These are phyloP conservation scores for Endotrypanum monterogeii DNA, from an alignment of 208 protist genomes.

Conservation along the genomic window DNA sequence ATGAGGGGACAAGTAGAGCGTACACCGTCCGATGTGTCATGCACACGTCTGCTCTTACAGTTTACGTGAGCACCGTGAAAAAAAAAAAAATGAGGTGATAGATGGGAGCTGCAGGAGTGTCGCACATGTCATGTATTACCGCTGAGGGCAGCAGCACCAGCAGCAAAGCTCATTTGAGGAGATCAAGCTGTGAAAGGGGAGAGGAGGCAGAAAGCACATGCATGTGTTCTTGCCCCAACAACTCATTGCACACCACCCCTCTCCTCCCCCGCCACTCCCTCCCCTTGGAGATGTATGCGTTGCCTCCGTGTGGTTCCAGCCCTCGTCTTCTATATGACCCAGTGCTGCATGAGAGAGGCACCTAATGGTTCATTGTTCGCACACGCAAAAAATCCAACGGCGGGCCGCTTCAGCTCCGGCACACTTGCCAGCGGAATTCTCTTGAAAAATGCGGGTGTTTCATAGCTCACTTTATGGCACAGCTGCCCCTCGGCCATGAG, in stretches of 20 bases:
- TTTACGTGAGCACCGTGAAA: too few relatives aligned
- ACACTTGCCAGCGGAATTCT: conserved; percentile 72
- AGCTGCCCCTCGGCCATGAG: conserved; percentile 65
- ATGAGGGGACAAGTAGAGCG: too few relatives aligned
- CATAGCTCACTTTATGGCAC: conserved; percentile 53
- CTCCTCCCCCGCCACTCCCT: not conserved
- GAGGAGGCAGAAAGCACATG: too few relatives aligned
- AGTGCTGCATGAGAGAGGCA: conserved; percentile 80
- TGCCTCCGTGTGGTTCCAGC: not conserved
- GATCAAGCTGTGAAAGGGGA: too few relatives aligned
- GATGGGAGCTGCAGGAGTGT: too few relatives aligned
- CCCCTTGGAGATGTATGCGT: too few relatives aligned
- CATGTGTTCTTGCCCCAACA: not conserved
- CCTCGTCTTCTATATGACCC: conserved; percentile 56
- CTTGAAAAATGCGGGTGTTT: conserved; percentile 72
- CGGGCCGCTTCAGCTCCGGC: conserved; percentile 79
- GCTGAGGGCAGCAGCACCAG: too few relatives aligned
- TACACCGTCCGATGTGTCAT: too few relatives aligned
- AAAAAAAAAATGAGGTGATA: too few relatives aligned
- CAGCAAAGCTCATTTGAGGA: too few relatives aligned
- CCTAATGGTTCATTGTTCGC: conserved; percentile 58
- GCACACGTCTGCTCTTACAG: too few relatives aligned
- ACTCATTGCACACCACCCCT: not conserved
- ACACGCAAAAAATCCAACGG: conserved; percentile 68
- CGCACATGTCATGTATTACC: too few relatives aligned